A percentile compares a stretch with the other conserved stretches of the same genome.
Conservation (phyloP, 2,329 filamentous ascomycete species). For the Botrytis pseudocinerea region DNA sequence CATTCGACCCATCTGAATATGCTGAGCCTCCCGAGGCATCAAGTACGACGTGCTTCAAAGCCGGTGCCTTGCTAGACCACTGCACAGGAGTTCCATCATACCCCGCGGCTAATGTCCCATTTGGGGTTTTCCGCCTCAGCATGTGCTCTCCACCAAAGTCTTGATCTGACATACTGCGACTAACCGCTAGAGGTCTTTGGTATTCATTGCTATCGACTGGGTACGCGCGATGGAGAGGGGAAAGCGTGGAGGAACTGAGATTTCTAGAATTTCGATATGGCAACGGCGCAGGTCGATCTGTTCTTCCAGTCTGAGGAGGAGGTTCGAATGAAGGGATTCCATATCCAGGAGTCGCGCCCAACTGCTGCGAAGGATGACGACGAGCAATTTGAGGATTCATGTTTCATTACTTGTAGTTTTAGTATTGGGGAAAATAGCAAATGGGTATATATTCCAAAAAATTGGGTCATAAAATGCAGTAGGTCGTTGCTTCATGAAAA, state of each 20-base stretch:
- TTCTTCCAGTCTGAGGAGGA: constrained; percentile 29
- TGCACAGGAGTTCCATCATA: constrained; percentile 84
- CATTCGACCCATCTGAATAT: constrained; percentile 25
- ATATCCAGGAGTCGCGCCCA: constrained; percentile 36
- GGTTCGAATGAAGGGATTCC: constrained; percentile 36
- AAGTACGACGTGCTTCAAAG: constrained; percentile 80
- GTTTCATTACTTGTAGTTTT: constrained; percentile 36
- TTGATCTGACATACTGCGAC: constrained; percentile 48
- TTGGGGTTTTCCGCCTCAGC: constrained; percentile 87
- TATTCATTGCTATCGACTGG: constrained; percentile 33
- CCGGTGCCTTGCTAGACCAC: constrained; percentile 70
- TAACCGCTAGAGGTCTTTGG: constrained; percentile 26
- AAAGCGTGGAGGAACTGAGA: constrained; percentile 27
- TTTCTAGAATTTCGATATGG: constrained; percentile 39
- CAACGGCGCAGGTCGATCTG: constrained; percentile 31
- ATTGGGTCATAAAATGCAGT: constrained; percentile 26
- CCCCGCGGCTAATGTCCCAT: constrained; percentile 86
- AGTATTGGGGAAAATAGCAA: constrained; percentile 24
- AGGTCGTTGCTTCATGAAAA: constrained; percentile 30
- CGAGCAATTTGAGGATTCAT: constrained; percentile 51
- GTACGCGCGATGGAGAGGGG: constrained; percentile 35
- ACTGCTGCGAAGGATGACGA: constrained; percentile 43
- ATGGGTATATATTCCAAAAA: constrained; percentile 29
- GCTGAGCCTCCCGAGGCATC: constrained; percentile 50
- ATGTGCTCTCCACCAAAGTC: constrained; percentile 54